Evolutionary conservation across 2,329 filamentous ascomycete species (phyloP), one percentile per base, ranked within the genome.

Genomic region (Fusarium acutatum): DNA sequence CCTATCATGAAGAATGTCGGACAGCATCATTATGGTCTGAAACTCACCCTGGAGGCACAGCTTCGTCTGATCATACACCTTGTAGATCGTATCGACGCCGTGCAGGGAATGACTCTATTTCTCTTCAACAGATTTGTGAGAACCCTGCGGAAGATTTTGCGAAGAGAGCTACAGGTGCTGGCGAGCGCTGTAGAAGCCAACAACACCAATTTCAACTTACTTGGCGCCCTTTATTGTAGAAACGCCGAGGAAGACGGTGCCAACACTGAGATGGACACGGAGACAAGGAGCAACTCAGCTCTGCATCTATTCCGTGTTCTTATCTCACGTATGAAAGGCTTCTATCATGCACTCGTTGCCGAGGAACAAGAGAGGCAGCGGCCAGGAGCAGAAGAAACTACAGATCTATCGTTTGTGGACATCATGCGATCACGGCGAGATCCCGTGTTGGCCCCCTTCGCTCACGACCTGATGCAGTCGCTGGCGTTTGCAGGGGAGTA

Each of bases 401-500:
- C 69, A n/a, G 64, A 77, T 12, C 62, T 82, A n/a, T 69, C 79
- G 17, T 72, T 75, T 12, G 71, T 83, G n/a, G 82, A 83, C 15
- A 72, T 75, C 15, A 80, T 83, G 78, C 73, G 76, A 44, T 75
- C 75, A 34, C 77, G 82, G 13, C 73, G 67, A 58, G 82, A 84
- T 64, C 78, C 79, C 6, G 78, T 82, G 43, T 73, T 77, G 63
- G 80, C 79, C 11, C 74, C 78, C 90, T 72, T 82, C 20, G 81
- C 77, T 3, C 89, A 92, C 74, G 83, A 84, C 5, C 92, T 93
- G 77, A 86, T 94, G 79, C 86, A 90, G 52, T 86, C 89, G 3
- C 82, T 94, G 28, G 92, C 88, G 2, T 86, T 88, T 59, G 80
- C 90, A n/a, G 87, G 87, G 40, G 89, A 94, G 72, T 84, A 85